Evolutionary conservation across 2,329 filamentous ascomycete genomes (phyloP).

Genomic region (Ceratocystis papillata): DNA sequence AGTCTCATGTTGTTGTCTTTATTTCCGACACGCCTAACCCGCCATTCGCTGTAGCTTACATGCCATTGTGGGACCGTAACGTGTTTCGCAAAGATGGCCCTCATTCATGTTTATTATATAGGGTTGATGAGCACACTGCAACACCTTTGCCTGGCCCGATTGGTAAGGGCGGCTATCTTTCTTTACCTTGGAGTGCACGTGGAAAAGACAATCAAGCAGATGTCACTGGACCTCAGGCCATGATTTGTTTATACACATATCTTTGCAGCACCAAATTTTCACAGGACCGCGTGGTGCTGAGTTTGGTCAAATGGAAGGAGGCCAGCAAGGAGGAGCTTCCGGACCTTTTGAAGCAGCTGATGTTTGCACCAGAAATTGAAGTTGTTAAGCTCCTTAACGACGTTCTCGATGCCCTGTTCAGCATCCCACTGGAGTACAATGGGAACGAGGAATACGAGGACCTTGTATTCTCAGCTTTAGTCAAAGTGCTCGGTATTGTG

Average conservation of each 20-base stretch:
- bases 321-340: conserved; percentile 60
- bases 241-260: conserved; percentile 69
- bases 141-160: conserved; percentile 48
- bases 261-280: conserved; percentile 92
- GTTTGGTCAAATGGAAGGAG: conserved; percentile 78
- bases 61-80: conserved; percentile 85
- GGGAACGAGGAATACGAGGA: conserved; percentile 89
- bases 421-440: conserved; percentile 81
- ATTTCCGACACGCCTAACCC: conserved; percentile 75
- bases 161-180: conserved; percentile 78
- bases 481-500: conserved; percentile 83
- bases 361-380: conserved; percentile 94
- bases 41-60: conserved; percentile 82
- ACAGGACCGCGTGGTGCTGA: conserved; percentile 76
- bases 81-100: conserved; percentile 81
- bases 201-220: conserved; percentile 60
- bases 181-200: conserved; percentile 65
- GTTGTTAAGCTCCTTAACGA: conserved; percentile 87
- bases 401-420: conserved; percentile 83
- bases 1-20: conserved; percentile 79
- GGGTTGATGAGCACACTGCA: conserved; percentile 82
- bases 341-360: conserved; percentile 65
- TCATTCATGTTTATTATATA: conserved; percentile 74
- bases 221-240: conserved; percentile 67
- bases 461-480: conserved; percentile 77